Evolutionary conservation across 306 rosid species (phyloP).

Genomic region (Dalbergia cultrata): DNA sequence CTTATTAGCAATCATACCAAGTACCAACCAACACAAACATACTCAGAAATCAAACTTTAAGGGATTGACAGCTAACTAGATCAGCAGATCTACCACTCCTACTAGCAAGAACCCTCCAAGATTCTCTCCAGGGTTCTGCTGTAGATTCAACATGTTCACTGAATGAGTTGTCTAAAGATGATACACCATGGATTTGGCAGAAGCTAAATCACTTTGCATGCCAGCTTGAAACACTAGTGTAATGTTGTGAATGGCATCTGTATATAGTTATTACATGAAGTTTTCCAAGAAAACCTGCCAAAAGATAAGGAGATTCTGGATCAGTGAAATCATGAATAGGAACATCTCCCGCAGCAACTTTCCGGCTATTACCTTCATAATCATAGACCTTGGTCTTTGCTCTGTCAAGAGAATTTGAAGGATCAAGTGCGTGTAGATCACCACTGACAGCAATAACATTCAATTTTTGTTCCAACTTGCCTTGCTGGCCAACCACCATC

Average conservation of each 20-base stretch:
- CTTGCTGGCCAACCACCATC: conserved; percentile 61
- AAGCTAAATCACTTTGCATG: conserved; percentile 46
- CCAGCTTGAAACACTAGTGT: conserved; percentile 52
- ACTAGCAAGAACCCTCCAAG: conserved; percentile 44
- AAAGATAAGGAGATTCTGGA: conserved; percentile 59
- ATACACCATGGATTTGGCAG: conserved; percentile 21
- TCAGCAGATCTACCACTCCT: conserved; percentile 38
- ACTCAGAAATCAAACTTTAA: conserved; percentile 43
- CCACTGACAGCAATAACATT: conserved; percentile 47
- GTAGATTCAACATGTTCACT: conserved; percentile 44
- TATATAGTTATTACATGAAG: conserved; percentile 53
- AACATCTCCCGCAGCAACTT: conserved; percentile 55
- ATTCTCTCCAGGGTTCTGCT: neutral
- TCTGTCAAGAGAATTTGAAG: conserved; percentile 50
- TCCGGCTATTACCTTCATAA: conserved; percentile 61
- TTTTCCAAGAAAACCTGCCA: conserved; percentile 61
- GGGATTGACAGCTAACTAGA: conserved; percentile 53
- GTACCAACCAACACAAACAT: too few species aligned
- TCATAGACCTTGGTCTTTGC: conserved; percentile 56
- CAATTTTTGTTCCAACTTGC: conserved; percentile 62
- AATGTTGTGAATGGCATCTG: conserved; percentile 57
- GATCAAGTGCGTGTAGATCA: conserved; percentile 58
- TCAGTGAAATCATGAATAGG: conserved; percentile 53
- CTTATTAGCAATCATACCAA: neutral
- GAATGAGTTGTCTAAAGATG: conserved; percentile 40